Evolutionary conservation across 2,329 filamentous ascomycete species (phyloP).

Genomic region (Boeremia lycopersici): DNA sequence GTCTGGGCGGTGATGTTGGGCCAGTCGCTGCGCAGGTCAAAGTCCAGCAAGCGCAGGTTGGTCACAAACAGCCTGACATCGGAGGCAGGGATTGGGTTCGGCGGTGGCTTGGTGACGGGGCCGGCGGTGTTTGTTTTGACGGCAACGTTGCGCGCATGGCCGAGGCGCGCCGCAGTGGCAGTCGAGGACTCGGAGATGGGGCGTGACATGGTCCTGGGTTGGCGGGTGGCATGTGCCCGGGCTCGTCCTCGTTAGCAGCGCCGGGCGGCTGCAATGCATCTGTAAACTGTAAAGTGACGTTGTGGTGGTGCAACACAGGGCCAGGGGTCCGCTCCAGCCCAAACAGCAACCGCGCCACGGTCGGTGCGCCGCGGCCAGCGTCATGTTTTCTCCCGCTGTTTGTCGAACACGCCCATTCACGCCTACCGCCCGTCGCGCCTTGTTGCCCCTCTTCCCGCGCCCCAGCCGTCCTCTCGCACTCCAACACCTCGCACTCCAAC

Average conservation of each 20-base stretch:
- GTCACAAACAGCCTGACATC: conserved; percentile 70
- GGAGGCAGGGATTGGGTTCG: conserved; percentile 32
- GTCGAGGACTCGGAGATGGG: conserved; percentile 31
- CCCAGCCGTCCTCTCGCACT: background rate
- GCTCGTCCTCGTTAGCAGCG: background rate
- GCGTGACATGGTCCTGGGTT: conserved; percentile 33
- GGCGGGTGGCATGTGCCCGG: conserved; percentile 14
- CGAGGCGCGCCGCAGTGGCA: conserved; percentile 23
- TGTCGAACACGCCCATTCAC: conserved; percentile 7
- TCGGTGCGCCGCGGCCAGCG: background rate
- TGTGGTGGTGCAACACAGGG: conserved; percentile 8
- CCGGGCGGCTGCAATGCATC: conserved; percentile 2
- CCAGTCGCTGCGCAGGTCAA: conserved; percentile 80
- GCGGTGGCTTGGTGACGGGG: conserved; percentile 18
- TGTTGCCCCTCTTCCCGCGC: background rate
- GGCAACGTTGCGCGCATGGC: conserved; percentile 34
- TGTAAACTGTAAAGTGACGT: background rate
- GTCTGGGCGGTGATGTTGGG: conserved; percentile 73
- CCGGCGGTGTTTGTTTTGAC: conserved; percentile 37
- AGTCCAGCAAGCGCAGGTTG: conserved; percentile 80
- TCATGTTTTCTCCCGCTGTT: conserved; percentile 5
- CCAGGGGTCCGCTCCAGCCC: background rate
- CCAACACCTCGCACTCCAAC: too few species aligned
- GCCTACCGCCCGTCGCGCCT: background rate
- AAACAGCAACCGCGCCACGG: conserved; percentile 4